These are phyloP conservation scores for Fusarium sororula DNA, from an alignment of 2,329 filamentous ascomycete species.

Conservation along the genomic window DNA sequence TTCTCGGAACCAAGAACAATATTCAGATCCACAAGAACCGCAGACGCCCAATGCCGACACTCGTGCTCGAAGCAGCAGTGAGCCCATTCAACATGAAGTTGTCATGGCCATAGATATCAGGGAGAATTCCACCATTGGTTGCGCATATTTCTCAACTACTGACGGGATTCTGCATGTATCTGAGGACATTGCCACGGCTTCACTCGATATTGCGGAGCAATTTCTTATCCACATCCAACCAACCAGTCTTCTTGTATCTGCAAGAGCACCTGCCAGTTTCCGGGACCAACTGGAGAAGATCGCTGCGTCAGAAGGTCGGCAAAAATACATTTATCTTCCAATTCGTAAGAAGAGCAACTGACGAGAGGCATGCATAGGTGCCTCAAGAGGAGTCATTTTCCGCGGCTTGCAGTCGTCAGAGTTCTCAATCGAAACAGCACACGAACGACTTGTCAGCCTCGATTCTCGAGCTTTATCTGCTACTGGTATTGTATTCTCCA, in stretches of 20 bases:
- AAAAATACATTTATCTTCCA: not conserved
- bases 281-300: conserved; percentile 42
- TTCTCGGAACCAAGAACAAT: not conserved
- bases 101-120: conserved; percentile 84
- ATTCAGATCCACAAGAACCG: not conserved
- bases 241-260: conserved; percentile 63
- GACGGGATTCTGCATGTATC: conserved; percentile 79
- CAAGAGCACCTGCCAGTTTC: conserved; percentile 56
- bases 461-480: conserved; percentile 15
- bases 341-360: not conserved
- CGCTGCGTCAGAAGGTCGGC: conserved; percentile 19
- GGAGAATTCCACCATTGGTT: conserved; percentile 77
- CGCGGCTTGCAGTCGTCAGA: conserved; percentile 76
- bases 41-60: not conserved
- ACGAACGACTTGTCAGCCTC: conserved; percentile 68
- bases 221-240: conserved; percentile 64
- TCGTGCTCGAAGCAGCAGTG: conserved; percentile 12
- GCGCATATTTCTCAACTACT: conserved; percentile 79
- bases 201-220: conserved; percentile 73
- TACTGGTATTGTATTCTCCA: conserved; percentile 35
- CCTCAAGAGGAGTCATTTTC: conserved; percentile 51
- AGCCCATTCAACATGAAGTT: conserved; percentile 59
- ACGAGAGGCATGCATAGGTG: not conserved
- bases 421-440: conserved; percentile 74
- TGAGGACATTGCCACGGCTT: conserved; percentile 76